Evolutionary conservation across 495 filamentous ascomycete species (phyloP).

Genomic region (Xylaria flabelliformis): DNA sequence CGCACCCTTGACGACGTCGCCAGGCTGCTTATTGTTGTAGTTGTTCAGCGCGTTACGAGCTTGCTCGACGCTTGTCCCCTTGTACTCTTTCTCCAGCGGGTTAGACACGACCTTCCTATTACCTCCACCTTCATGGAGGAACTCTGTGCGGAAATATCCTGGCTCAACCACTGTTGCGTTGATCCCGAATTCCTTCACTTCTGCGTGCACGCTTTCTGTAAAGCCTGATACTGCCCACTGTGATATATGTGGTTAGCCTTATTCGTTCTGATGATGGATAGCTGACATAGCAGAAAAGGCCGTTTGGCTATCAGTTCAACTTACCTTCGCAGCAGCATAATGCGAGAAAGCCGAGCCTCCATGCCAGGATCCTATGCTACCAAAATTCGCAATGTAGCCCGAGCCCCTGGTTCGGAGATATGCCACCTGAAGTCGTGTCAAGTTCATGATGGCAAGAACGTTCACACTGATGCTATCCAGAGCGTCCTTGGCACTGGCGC

Average conservation of each 20-base stretch:
- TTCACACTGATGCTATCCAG: conserved; percentile 45
- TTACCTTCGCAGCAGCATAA: conserved; percentile 52
- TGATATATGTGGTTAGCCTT: conserved; percentile 17
- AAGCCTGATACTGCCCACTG: conserved; percentile 38
- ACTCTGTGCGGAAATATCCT: conserved; percentile 36
- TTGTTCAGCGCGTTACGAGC: conserved; percentile 5
- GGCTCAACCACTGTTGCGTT: conserved; percentile 46
- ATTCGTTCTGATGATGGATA: not conserved
- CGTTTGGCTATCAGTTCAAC: conserved; percentile 24
- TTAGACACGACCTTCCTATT: conserved; percentile 22
- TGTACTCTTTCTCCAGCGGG: conserved; percentile 23
- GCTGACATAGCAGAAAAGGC: not conserved
- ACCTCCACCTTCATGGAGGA: conserved; percentile 23
- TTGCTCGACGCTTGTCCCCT: conserved; percentile 19
- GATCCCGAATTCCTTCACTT: conserved; percentile 38
- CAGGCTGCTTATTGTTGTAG: conserved; percentile 34
- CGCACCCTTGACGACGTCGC: conserved; percentile 44
- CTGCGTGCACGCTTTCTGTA: conserved; percentile 31
- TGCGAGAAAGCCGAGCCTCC: conserved; percentile 38
- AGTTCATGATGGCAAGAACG: conserved; percentile 49
- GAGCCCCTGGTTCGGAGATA: conserved; percentile 39
- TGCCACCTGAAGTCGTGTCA: conserved; percentile 45
- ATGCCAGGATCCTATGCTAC: conserved; percentile 26
- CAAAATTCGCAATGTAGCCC: conserved; percentile 47
- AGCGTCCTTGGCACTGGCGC: conserved; percentile 32